Evolutionary conservation across 345 rosid species (phyloP).

Genomic region (Orychophragmus violaceus): DNA sequence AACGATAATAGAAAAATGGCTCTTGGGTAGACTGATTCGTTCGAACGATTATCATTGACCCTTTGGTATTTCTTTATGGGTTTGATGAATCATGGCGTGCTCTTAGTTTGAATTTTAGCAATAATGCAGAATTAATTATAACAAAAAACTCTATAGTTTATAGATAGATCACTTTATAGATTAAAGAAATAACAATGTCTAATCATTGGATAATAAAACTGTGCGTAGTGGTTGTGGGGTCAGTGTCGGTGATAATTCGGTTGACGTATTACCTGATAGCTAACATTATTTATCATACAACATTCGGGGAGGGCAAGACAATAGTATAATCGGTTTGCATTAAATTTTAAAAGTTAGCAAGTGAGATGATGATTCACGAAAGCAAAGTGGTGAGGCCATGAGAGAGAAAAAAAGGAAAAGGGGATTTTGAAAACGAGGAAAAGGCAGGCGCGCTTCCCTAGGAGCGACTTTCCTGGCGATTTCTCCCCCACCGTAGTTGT

Average conservation of each 20-base stretch:
- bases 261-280: slow-evolving; percentile 30
- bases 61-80: slow-evolving; percentile 7
- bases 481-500: too few relatives aligned
- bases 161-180: slow-evolving; percentile 7
- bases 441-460: too few relatives aligned
- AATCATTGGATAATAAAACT: slow-evolving; percentile 14
- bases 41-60: slow-evolving; percentile 23
- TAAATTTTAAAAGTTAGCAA: too few relatives aligned
- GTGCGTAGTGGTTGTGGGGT: background rate
- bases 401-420: background rate
- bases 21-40: slow-evolving; percentile 23
- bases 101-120: slow-evolving; percentile 19
- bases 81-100: slow-evolving; percentile 17
- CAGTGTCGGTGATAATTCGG: slow-evolving; percentile 19
- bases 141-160: background rate
- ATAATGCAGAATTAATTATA: slow-evolving; percentile 16
- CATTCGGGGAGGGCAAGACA: slow-evolving; percentile 1
- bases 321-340: background rate
- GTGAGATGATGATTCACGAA: slow-evolving; percentile 17
- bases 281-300: slow-evolving; percentile 26
- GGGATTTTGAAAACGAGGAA: too few relatives aligned
- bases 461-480: too few relatives aligned
- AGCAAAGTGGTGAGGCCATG: slow-evolving; percentile 4
- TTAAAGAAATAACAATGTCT: background rate
- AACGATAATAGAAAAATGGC: slow-evolving; percentile 14